Conservation (phyloP, 805 yeast genomes). For the Barnettozyma wickerhamii region DNA sequence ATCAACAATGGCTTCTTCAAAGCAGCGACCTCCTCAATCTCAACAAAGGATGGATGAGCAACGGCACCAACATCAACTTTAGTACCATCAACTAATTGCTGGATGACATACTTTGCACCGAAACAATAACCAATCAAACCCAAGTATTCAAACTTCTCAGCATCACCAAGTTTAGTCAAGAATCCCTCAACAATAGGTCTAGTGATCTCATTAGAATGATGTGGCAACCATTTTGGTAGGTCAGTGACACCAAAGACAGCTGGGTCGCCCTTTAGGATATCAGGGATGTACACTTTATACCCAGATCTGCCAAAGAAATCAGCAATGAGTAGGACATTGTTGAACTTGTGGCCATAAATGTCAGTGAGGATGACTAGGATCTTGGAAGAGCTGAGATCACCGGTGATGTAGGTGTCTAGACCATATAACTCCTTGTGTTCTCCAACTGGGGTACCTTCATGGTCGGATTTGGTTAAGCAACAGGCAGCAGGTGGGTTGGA, state of each 20-base stretch:
- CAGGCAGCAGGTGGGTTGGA: slow-evolving; percentile 51
- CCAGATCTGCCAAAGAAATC: slow-evolving; percentile 60
- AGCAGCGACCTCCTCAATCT: slow-evolving; percentile 57
- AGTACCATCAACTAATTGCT: slow-evolving; percentile 37
- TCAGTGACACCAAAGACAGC: slow-evolving; percentile 30
- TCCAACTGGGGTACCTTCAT: slow-evolving; percentile 50
- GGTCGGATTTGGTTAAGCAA: slow-evolving; percentile 39
- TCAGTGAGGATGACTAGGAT: slow-evolving; percentile 67
- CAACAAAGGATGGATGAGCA: slow-evolving; percentile 81
- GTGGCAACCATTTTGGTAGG: slow-evolving; percentile 44
- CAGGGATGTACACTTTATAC: slow-evolving; percentile 72
- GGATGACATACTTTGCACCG: slow-evolving; percentile 71
- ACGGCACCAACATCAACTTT: slow-evolving; percentile 58
- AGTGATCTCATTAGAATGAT: slow-evolving; percentile 48
- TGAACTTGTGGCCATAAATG: slow-evolving; percentile 55
- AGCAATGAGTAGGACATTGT: slow-evolving; percentile 59
- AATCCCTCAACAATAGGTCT: slow-evolving; percentile 45
- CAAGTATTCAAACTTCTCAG: slow-evolving; percentile 42
- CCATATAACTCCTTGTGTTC: slow-evolving; percentile 37
- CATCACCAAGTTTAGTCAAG: slow-evolving; percentile 39
- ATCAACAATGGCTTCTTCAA: slow-evolving; percentile 53
- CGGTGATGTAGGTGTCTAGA: slow-evolving; percentile 43
- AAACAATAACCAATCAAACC: slow-evolving; percentile 76
- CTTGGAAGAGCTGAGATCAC: slow-evolving; percentile 35
- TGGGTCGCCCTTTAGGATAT: slow-evolving; percentile 52